Percentiles rank a stretch among this genome's conserved stretches.
phyloP scores from a whole-genome alignment of 2,329 filamentous ascomycete genomes.

The Truncatella angustata region DNA sequence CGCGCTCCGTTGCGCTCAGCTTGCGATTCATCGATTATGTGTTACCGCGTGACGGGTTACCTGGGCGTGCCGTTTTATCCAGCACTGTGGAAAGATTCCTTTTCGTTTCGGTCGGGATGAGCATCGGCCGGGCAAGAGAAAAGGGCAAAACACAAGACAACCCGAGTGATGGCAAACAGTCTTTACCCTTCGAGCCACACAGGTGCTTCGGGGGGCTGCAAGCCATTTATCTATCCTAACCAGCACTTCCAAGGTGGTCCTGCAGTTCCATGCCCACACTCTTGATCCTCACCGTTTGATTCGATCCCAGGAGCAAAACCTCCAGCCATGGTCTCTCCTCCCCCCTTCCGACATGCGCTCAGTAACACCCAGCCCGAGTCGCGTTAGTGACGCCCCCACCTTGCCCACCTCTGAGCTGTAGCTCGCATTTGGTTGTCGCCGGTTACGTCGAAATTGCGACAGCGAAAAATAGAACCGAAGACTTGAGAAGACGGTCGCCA shows the following conservation, averaged over 20 bases:
- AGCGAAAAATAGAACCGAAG: no score
- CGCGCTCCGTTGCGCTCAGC: background rate
- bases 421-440: background rate
- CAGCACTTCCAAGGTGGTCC: no score
- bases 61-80: no score
- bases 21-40: background rate
- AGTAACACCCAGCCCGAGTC: background rate
- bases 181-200: background rate
- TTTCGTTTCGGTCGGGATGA: no score
- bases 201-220: no score
- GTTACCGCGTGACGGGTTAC: background rate
- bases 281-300: background rate
- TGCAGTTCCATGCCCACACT: background rate
- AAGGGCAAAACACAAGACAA: no score
- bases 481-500: no score
- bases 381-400: background rate
- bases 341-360: background rate
- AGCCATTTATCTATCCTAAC: no score
- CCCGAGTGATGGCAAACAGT: background rate
- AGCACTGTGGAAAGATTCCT: background rate
- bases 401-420: background rate
- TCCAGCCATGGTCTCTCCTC: slow-evolving; percentile 1
- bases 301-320: slow-evolving; percentile 12
- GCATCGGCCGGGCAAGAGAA: no score
- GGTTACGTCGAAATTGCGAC: no score